Evolutionary conservation across 2,329 filamentous ascomycete species (phyloP), one percentile per base, ranked within the genome.

Genomic region (Zymoseptoria tritici): DNA sequence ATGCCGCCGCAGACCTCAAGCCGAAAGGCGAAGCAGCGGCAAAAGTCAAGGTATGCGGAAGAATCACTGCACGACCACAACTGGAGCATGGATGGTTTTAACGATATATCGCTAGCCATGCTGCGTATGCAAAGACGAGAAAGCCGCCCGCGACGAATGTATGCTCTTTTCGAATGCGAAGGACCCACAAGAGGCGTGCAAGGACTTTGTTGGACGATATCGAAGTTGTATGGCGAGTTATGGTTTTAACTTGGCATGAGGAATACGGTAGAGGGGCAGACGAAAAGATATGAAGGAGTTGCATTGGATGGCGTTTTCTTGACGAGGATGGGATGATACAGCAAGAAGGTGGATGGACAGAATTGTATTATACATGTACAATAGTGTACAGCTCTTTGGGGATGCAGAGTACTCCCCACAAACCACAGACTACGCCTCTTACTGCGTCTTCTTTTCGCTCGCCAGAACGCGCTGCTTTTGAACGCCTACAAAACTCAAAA

Each of bases 111-210:
- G 1, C 11, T 49, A 97, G 91, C 93, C 93, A 51, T 97, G 94
- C 83, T 97, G 94, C 74, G 94, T 97, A 29, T 99, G 94, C 85
- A 97, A 92, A 74, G 85, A 94, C 52, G 91, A 99, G 76, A 99
- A 99, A 77, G 82, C 90, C 49, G 83, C 83, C 68, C 90, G 94
- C 64, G 94, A 99, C 79, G 92, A 99, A 78, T 99, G 94, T 81
- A 97, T 99, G 93, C 89, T 99, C 59, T 97, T 97, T 80, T 96
- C 91, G 58, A 91, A 85, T 64, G 83, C 89, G 62, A 82, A 87
- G 71, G 88, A 97, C 72, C 90, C 94, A 49, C 84, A 90, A 69
- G 82, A 85, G 71, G 91, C 95, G 70, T 99, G 94, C 82, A 83
- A 86, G 75, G 83, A 86, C 55, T 83, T 90, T 63, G 89, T 99